Evolutionary conservation across 768 basidiomycete species (phyloP).

Genomic region (Boletus sp.): DNA sequence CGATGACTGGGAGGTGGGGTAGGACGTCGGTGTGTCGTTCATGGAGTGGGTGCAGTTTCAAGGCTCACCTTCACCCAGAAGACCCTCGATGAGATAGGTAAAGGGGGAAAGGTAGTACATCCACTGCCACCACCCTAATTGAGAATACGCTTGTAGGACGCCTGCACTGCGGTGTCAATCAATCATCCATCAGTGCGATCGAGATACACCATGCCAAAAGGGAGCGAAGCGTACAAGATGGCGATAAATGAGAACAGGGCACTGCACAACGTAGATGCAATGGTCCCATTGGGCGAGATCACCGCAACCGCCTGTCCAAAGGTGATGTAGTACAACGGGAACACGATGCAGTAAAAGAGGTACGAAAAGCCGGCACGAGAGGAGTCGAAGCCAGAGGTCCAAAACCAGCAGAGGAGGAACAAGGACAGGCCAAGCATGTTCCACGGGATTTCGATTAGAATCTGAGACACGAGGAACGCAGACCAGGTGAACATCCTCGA

Average conservation of each 20-base stretch:
- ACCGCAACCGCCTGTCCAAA: constrained; percentile 41
- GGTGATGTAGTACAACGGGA: constrained; percentile 44
- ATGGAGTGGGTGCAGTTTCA: background rate
- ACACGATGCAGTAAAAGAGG: constrained; percentile 35
- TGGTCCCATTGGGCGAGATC: constrained; percentile 39
- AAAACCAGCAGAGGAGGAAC: constrained; percentile 49
- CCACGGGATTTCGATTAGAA: constrained; percentile 45
- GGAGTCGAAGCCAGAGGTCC: constrained; percentile 39
- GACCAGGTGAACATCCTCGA: constrained; percentile 64
- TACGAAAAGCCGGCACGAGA: constrained; percentile 40
- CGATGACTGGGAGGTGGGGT: constrained; percentile 33
- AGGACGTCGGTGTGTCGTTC: background rate
- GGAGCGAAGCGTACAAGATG: constrained; percentile 36
- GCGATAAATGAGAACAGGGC: constrained; percentile 39
- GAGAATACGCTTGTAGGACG: background rate
- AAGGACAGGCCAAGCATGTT: constrained; percentile 40
- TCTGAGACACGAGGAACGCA: constrained; percentile 50
- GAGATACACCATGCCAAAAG: background rate
- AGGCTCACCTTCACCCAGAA: background rate
- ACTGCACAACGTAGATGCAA: constrained; percentile 39
- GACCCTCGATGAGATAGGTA: constrained; percentile 49
- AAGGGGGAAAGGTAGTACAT: constrained; percentile 41
- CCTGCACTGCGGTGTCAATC: background rate
- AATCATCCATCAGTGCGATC: background rate
- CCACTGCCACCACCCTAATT: constrained; percentile 32